These are phyloP conservation scores for Penicillium angulare DNA, from an alignment of 495 filamentous ascomycete genomes.

Conservation along the genomic window DNA sequence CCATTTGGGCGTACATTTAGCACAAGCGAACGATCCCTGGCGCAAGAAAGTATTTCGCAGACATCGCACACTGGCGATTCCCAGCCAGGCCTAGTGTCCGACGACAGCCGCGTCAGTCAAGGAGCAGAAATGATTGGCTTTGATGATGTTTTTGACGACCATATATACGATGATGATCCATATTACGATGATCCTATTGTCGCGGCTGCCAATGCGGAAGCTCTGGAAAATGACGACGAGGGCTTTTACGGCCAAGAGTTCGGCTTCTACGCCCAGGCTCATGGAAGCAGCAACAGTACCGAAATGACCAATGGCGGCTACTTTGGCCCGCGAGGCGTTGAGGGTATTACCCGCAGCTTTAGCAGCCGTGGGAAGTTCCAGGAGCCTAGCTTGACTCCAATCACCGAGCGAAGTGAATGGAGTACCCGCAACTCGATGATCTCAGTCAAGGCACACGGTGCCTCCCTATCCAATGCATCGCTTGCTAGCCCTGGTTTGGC, in stretches of 20 bases:
- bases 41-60: conserved; percentile 33
- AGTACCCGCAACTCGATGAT: conserved; percentile 90
- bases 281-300: conserved; percentile 38
- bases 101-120: conserved; percentile 47
- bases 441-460: conserved; percentile 60
- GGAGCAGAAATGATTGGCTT: conserved; percentile 31
- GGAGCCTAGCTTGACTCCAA: conserved; percentile 91
- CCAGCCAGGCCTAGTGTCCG: conserved; percentile 47
- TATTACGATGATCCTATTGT: conserved; percentile 86
- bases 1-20: conserved; percentile 60
- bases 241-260: conserved; percentile 97
- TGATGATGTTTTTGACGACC: conserved; percentile 55
- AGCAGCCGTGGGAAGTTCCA: conserved; percentile 70
- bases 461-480: conserved; percentile 39
- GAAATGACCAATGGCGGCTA: conserved; percentile 82
- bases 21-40: conserved; percentile 38
- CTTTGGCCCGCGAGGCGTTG: conserved; percentile 69
- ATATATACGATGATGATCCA: conserved; percentile 57
- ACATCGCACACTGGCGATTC: conserved; percentile 39
- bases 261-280: conserved; percentile 84
- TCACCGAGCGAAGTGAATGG: conserved; percentile 94
- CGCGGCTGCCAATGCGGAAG: conserved; percentile 91
- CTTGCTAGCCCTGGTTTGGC: conserved; percentile 62
- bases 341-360: conserved; percentile 61
- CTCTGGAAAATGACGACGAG: conserved; percentile 85